Base-by-base conservation (phyloP, 208 protist species). In the Leishmania aethiopica region DNA sequence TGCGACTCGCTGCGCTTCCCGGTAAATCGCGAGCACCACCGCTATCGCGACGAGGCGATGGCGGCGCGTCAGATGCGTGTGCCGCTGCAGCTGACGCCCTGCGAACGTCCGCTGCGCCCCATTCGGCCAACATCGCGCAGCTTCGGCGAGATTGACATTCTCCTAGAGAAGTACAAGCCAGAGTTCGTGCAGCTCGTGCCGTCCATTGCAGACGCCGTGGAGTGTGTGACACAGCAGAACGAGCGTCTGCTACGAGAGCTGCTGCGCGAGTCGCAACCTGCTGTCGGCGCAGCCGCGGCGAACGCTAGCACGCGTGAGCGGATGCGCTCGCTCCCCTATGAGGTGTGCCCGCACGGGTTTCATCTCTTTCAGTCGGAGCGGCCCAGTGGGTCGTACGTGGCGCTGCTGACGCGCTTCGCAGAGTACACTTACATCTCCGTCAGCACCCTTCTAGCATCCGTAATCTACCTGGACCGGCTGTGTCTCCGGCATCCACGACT, bases 341-440 rank as follows among this genome's bases (percentile, higher is more conserved):
- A 85, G 77, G 75, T 81, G 59, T 85, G 81, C 51, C 81, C 81
- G 47, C 74, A 79, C 35, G 78, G 81, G 35, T 88, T 88, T 69
- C 67, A 81, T 35, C 37, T 88, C 25, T 91, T 89, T 60, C 75
- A 87, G 59, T 85, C 79, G 37, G 72, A 79, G 59, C 67, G 74
- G 13, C 81, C 85, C 22, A 78, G 71, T 19, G 77, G 74, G 49
- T 74, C 85, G 42, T 91, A 89, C 84, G 81, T 85, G 69, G 77
- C 69, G 49, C 40, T 89, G 28, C 86, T 89, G 55, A 82, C 64
- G 35, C 81, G 81, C 45, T 83, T 89, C 42, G 88, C 87, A 25
- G 87, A 91, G 79, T 90, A 95, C 81, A 96, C 95, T n/a, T 97
- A 95, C 85, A 93, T 97, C 69, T 96, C 92, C 1, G 93, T 93